These are phyloP conservation scores for Arthrobotrys conoides DNA, from an alignment of 2,329 filamentous ascomycete species.

Conservation along the genomic window DNA sequence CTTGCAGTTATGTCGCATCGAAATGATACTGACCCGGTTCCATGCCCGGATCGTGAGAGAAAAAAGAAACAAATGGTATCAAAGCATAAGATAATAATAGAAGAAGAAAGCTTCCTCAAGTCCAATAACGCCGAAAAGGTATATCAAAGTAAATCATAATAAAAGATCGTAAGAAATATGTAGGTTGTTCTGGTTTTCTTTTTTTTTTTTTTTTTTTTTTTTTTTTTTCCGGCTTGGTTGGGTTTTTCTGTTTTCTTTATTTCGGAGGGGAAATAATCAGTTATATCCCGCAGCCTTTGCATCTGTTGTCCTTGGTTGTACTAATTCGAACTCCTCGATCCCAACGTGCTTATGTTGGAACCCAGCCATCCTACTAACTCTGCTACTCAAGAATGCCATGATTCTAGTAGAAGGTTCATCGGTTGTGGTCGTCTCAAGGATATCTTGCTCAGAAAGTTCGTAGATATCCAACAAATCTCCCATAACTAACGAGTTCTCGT, in stretches of 20 bases:
- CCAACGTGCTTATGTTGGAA: constrained; percentile 59
- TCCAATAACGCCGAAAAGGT: constrained; percentile 32
- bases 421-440: constrained; percentile 41
- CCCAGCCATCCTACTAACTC: constrained; percentile 52
- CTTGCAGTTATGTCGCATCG: constrained; percentile 23
- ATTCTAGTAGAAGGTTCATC: constrained; percentile 42
- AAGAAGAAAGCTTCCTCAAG: constrained; percentile 10
- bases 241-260: background rate
- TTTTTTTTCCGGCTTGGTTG: background rate
- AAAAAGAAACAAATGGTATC: constrained; percentile 37
- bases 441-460: constrained; percentile 52
- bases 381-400: constrained; percentile 51
- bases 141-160: constrained; percentile 34
- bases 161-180: constrained; percentile 16
- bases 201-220: background rate
- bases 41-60: constrained; percentile 13
- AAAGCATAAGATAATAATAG: constrained; percentile 37
- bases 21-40: constrained; percentile 29
- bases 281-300: constrained; percentile 29
- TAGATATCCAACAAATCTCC: constrained; percentile 58
- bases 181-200: background rate
- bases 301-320: constrained; percentile 33
- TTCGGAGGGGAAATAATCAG: background rate
- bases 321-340: constrained; percentile 52
- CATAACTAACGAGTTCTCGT: constrained; percentile 28